phyloP scores from a whole-genome alignment of 257 asterid species.

The Buddleja alternifolia region DNA sequence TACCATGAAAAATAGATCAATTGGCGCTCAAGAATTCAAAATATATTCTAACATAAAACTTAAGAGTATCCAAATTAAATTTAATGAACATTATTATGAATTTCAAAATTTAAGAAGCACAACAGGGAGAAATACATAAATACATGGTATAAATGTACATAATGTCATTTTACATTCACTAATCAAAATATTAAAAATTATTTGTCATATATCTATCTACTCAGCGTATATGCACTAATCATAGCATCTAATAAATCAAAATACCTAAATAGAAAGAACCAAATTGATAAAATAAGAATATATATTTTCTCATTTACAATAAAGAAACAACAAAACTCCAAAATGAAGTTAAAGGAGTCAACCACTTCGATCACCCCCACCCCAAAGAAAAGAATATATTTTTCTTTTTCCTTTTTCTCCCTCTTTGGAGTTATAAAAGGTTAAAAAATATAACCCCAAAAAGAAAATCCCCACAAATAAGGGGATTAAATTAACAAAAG shows the following conservation, averaged over 20 bases:
- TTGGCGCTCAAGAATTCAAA: too few species aligned
- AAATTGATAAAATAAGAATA: neutral
- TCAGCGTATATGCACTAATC: too few species aligned
- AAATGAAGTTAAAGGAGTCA: constrained; percentile 16
- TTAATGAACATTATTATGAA: too few species aligned
- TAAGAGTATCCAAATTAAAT: too few species aligned
- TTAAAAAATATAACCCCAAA: constrained; percentile 21
- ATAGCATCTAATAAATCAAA: too few species aligned
- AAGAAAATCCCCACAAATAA: neutral
- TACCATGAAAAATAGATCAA: neutral
- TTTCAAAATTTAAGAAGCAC: too few species aligned
- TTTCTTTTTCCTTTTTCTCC: neutral
- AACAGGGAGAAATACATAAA: too few species aligned
- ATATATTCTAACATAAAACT: too few species aligned
- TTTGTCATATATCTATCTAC: too few species aligned
- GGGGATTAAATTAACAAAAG: neutral
- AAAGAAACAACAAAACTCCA: neutral
- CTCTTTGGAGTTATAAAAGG: neutral
- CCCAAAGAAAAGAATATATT: constrained; percentile 20
- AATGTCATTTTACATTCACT: too few species aligned
- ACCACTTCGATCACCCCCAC: neutral
- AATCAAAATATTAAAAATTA: too few species aligned
- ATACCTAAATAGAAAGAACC: neutral
- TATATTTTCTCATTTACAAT: constrained; percentile 16
- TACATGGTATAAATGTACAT: too few species aligned